Percentiles rank a stretch among this genome's conserved stretches.
These are phyloP conservation scores for Amylostereum chailletii DNA, from an alignment of 1,284 basidiomycete genomes.

Conservation along the genomic window DNA sequence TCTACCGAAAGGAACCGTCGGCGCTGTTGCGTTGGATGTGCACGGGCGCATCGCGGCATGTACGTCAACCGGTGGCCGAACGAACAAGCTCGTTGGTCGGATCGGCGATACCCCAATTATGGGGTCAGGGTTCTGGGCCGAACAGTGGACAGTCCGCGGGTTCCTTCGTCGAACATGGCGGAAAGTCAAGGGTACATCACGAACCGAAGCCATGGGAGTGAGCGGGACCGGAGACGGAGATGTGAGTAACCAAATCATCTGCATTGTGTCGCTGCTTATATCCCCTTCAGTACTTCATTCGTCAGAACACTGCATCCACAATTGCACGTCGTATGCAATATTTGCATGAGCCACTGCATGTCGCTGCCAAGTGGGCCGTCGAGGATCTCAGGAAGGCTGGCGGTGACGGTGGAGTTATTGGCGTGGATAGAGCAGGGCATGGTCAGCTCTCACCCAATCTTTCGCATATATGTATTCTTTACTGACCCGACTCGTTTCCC, in stretches of 20 bases:
- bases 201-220: constrained; percentile 53
- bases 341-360: constrained; percentile 42
- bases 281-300: constrained; percentile 60
- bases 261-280: neutral
- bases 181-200: constrained; percentile 27
- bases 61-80: constrained; percentile 75
- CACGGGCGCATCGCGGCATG: constrained; percentile 63
- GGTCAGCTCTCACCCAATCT: constrained; percentile 27
- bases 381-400: constrained; percentile 45
- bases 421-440: constrained; percentile 54
- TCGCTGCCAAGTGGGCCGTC: constrained; percentile 48
- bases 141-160: constrained; percentile 52
- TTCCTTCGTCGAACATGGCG: constrained; percentile 30
- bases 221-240: constrained; percentile 82
- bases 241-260: constrained; percentile 27
- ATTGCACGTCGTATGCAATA: constrained; percentile 63
- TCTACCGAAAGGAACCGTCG: constrained; percentile 71
- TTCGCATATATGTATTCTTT: constrained; percentile 3
- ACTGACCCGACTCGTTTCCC: neutral
- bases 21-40: constrained; percentile 72
- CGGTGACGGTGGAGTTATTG: constrained; percentile 66
- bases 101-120: constrained; percentile 76
- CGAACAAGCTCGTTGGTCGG: constrained; percentile 76
- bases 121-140: constrained; percentile 77
- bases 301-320: constrained; percentile 55